A percentile compares a stretch with the other conserved stretches of the same genome.
phyloP scores from a whole-genome alignment of 257 asterid genomes.

The Solanum dulcamara region DNA sequence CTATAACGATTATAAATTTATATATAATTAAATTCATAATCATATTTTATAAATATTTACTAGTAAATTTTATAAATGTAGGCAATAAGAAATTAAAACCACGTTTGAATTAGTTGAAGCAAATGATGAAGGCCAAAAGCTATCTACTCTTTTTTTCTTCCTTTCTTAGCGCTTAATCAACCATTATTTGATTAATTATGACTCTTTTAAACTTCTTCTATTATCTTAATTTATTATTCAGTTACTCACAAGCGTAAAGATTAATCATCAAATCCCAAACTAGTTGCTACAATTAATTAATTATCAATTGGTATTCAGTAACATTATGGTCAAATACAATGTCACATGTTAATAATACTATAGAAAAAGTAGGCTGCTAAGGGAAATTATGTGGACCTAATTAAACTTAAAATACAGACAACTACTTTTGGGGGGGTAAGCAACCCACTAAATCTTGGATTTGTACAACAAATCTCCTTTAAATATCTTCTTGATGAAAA shows the following conservation, averaged over 20 bases:
- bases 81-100: not conserved
- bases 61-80: too few species aligned
- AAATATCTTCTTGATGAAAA: not conserved
- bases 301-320: not conserved
- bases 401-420: not conserved
- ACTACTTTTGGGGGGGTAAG: constrained; percentile 1
- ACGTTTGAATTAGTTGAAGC: not conserved
- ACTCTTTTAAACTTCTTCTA: not conserved
- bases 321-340: not conserved
- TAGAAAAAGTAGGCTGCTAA: not conserved
- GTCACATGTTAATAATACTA: constrained; percentile 4
- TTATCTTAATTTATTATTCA: not conserved
- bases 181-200: constrained; percentile 1
- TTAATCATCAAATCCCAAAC: not conserved
- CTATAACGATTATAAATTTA: too few species aligned
- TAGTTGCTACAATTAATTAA: not conserved
- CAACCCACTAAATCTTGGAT: constrained; percentile 11
- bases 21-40: too few species aligned
- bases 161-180: constrained; percentile 2
- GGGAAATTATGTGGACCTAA: not conserved
- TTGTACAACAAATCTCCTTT: constrained; percentile 10
- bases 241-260: not conserved
- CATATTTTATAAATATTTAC: too few species aligned
- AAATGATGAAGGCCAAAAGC: not conserved
- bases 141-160: not conserved